These are phyloP conservation scores for Hermanozyma aechmeae DNA, from an alignment of 805 yeast species.

Conservation along the genomic window DNA sequence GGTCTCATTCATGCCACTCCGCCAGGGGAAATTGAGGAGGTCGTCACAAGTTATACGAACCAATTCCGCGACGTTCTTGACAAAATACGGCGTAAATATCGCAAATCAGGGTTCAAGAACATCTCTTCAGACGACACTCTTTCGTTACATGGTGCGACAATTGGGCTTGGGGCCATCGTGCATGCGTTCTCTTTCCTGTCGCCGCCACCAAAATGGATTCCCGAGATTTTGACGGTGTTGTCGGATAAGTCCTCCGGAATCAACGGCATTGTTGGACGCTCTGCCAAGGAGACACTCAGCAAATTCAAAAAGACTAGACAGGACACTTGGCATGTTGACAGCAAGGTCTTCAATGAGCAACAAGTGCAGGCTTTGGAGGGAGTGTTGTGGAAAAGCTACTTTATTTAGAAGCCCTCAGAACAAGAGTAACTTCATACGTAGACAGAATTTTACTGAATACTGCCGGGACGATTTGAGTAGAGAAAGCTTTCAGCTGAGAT, in stretches of 20 bases:
- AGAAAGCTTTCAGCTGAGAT: no score
- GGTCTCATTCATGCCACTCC: conserved; percentile 65
- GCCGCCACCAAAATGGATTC: conserved; percentile 91
- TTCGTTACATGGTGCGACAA: conserved; percentile 70
- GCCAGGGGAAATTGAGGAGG: conserved; percentile 34
- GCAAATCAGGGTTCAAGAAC: conserved; percentile 24
- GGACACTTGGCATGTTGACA: conserved; percentile 94
- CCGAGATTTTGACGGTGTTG: conserved; percentile 55
- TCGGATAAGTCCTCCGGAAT: conserved; percentile 66
- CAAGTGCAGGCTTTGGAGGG: conserved; percentile 91
- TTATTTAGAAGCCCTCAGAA: no score
- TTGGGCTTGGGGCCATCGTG: conserved; percentile 82
- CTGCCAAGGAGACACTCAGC: conserved; percentile 75
- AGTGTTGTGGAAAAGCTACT: conserved; percentile 85
- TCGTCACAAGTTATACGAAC: conserved; percentile 30
- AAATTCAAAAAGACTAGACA: conserved; percentile 86
- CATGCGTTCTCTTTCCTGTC: conserved; percentile 85
- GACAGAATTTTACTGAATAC: no score
- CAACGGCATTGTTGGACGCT: conserved; percentile 70
- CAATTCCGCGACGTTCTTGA: conserved; percentile 21
- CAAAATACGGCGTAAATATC: conserved; percentile 34
- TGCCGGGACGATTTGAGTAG: no score
- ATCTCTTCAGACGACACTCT: conserved; percentile 32
- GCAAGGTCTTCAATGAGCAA: conserved; percentile 59
- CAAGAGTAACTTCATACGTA: no score